A percentile compares a stretch with the other conserved stretches of the same genome.
These are phyloP conservation scores for Calonectria pseudoturangicola DNA, from an alignment of 2,329 filamentous ascomycete genomes.

Conservation along the genomic window DNA sequence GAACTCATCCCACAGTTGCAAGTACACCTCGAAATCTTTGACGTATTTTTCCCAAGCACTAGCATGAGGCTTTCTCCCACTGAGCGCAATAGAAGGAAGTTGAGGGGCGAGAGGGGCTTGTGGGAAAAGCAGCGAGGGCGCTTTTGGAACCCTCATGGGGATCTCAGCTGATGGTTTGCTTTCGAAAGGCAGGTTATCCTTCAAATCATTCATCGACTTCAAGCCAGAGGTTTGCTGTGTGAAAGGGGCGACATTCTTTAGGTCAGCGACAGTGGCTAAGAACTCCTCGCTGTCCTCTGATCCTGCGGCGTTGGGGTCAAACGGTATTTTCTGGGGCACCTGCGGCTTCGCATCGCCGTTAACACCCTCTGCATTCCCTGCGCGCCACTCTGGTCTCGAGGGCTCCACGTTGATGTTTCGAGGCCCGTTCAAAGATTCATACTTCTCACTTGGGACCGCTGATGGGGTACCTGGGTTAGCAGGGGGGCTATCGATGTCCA, in stretches of 20 bases:
- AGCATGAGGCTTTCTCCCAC: constrained; percentile 65
- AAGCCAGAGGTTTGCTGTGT: constrained; percentile 68
- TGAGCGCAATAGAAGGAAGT: constrained; percentile 66
- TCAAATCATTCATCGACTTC: constrained; percentile 73
- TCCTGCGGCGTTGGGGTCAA: constrained; percentile 64
- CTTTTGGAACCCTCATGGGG: constrained; percentile 60
- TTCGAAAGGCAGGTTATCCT: constrained; percentile 74
- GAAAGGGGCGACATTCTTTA: constrained; percentile 75
- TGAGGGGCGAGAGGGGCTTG: constrained; percentile 69
- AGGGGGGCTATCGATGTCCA: constrained; percentile 78
- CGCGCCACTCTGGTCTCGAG: constrained; percentile 75
- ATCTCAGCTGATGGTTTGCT: constrained; percentile 68
- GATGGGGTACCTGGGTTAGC: constrained; percentile 50
- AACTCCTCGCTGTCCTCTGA: constrained; percentile 76
- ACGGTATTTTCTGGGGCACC: constrained; percentile 48
- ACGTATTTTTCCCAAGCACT: constrained; percentile 71
- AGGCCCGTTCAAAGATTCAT: constrained; percentile 53
- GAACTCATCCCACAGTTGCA: constrained; percentile 69
- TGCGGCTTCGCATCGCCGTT: constrained; percentile 49
- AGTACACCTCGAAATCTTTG: constrained; percentile 72
- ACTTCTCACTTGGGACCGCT: constrained; percentile 26
- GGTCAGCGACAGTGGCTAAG: constrained; percentile 71
- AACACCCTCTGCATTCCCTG: constrained; percentile 64
- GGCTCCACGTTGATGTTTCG: constrained; percentile 76
- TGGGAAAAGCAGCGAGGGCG: constrained; percentile 66